Base-by-base conservation (phyloP, 768 basidiomycete species). In the Favolaschia claudopus region DNA sequence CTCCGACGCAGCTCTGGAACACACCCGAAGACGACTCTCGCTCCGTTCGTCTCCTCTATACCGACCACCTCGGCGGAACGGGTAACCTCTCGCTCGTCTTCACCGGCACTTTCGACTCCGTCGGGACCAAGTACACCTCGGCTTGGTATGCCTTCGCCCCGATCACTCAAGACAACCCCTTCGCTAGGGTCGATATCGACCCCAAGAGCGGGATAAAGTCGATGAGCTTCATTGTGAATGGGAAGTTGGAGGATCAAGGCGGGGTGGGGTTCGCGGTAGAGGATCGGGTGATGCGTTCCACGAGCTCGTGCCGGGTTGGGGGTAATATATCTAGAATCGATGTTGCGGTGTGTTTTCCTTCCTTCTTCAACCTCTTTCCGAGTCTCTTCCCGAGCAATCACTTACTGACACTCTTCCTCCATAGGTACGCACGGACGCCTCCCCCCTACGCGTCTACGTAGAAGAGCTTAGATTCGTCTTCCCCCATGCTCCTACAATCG, bases 381-480 rank as follows among this genome's bases (percentile, higher is more conserved):
- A 32, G 40, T 34, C 19, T n/a, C n/a, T n/a, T n/a, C n/a, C n/a
- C n/a, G n/a, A n/a, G n/a, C n/a, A n/a, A n/a, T n/a, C n/a, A n/a
- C n/a, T n/a, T n/a, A n/a, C n/a, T n/a, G n/a, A n/a, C n/a, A n/a
- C 27, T 31, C 40, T 53, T 19, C 39, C 24, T n/a, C 15, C 15
- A 40, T 33, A 53, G 51, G 51, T 53, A 34, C 51, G 51, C 20
- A 17, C 42, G 39, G 51, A 42, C 40, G 24, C 44, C 39, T 33
- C 42, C 44, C 51, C 51, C 39, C 34, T 43, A 34, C 52, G 52
- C 43, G 52, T 54, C 25, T 54, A 19, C 52, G 42, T 54, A 25
- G 52, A 54, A 28, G 33, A 36, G 31, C 25, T 38, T 15, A 31
- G 15, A 24, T 19, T 20, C 14, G 53, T 45, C 19, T 14, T 37